phyloP scores from a whole-genome alignment of 2,329 filamentous ascomycete species.

The Talaromyces sp. region DNA sequence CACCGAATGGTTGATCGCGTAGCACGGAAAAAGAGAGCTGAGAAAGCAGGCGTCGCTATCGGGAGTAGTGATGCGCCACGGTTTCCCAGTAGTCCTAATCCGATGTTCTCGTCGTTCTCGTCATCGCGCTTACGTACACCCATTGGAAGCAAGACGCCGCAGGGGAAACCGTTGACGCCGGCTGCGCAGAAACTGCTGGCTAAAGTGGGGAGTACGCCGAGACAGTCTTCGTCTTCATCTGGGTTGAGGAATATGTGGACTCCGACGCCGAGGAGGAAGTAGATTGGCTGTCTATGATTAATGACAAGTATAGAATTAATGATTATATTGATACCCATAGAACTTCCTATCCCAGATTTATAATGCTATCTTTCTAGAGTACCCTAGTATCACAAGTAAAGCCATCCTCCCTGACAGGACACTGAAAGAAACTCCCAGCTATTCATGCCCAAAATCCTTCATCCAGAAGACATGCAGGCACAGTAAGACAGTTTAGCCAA shows the following conservation, averaged over 20 bases:
- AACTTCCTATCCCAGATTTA: not conserved
- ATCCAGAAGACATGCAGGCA: not conserved
- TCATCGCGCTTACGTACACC: constrained; percentile 22
- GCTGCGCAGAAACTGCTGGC: constrained; percentile 45
- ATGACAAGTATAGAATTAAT: not conserved
- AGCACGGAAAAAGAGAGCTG: constrained; percentile 66
- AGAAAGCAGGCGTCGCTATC: constrained; percentile 52
- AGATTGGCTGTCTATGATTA: not conserved
- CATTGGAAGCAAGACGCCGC: constrained; percentile 20
- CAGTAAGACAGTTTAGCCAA: not conserved
- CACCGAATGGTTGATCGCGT: constrained; percentile 83
- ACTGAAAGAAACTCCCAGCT: not conserved
- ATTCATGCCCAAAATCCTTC: not conserved
- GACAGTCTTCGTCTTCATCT: constrained; percentile 23
- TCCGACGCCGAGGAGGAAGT: constrained; percentile 27
- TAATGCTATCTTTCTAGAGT: not conserved
- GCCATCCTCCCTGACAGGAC: not conserved
- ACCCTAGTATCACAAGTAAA: not conserved
- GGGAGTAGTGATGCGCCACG: constrained; percentile 37
- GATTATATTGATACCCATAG: constrained; percentile 2
- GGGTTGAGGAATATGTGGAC: constrained; percentile 41
- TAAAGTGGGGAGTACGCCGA: constrained; percentile 36
- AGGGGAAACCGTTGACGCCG: constrained; percentile 42
- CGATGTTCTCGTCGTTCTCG: constrained; percentile 38
- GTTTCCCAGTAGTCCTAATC: constrained; percentile 39